phyloP scores from a whole-genome alignment of 441 rosid genomes.

The Capsella rubella region DNA sequence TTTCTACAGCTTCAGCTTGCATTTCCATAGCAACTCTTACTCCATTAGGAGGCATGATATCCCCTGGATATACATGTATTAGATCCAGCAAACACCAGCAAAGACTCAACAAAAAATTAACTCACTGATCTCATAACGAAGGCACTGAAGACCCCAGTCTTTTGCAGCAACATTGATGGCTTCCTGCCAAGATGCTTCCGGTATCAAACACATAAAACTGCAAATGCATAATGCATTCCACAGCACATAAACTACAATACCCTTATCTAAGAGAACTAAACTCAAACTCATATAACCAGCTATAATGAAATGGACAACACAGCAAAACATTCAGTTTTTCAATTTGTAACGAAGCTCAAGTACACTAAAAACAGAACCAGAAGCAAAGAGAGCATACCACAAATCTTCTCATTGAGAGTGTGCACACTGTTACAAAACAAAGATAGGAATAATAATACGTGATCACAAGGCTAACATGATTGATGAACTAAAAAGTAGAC shows the following conservation, averaged over 20 bases:
- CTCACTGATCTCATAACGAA: slow-evolving; percentile 94
- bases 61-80: slow-evolving; percentile 62
- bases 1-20: slow-evolving; percentile 98
- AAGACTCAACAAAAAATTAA: slow-evolving; percentile 1
- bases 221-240: slow-evolving; percentile 3
- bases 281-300: slow-evolving; percentile 3
- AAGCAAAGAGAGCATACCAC: slow-evolving; percentile 59
- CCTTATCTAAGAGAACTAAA: slow-evolving; percentile 3
- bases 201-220: slow-evolving; percentile 22
- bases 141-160: slow-evolving; percentile 93
- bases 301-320: not conserved
- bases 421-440: slow-evolving; percentile 7
- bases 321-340: slow-evolving; percentile 3
- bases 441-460: too few relatives aligned
- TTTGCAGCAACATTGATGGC: slow-evolving; percentile 87
- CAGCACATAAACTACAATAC: slow-evolving; percentile 12
- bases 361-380: not conserved
- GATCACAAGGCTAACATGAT: too few relatives aligned
- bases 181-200: slow-evolving; percentile 57
- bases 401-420: slow-evolving; percentile 88
- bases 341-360: not conserved
- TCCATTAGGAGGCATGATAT: slow-evolving; percentile 92
- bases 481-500: too few relatives aligned
- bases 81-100: not conserved
- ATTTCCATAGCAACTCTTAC: slow-evolving; percentile 96